Evolutionary conservation across 139 green algal species (phyloP), one percentile per base, ranked within the genome.

Genomic region (Volvox reticuliferus): DNA sequence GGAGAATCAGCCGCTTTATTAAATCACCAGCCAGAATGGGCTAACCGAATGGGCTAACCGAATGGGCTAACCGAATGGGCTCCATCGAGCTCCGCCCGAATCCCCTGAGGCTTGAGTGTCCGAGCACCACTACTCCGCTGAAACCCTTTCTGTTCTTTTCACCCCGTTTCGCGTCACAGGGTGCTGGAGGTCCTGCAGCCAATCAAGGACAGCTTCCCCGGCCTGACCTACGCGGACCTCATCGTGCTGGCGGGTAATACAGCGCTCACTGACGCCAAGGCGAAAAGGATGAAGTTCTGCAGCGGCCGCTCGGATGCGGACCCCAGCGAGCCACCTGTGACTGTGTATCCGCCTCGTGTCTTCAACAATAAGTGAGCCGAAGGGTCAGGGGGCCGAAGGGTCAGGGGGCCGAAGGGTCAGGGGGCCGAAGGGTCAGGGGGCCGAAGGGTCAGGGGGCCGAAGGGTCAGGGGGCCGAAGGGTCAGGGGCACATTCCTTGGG

Each of bases 181-280:
- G 68, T 92, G 62, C 44, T 88, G 9, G 1, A 24, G 0, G 28
- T 94, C 63, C 89, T 93, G 87, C 36, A 79, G 82, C 87, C 82
- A 0, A 79, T 93, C 89, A 73, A 91, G 77, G 63, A 63, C 18
- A 65, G 86, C 30, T 88, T 92, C 63, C 1, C 33, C 37, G 33
- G 0, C 30, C 44, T 89, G 35, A 88, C 87, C 14, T 91, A 50
- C 18, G 93, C 93, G 26, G 93, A 95, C 68, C 88, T 94, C 19
- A 95, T 95, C 76, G 92, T 95, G 24, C 76, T 94, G 33, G 93
- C 93, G 20, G 93, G 93, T 32, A 90, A 18, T 22, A 26, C 79
- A 0, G 90, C 93, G 17, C 21, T 93, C 17, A 32, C 91, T 79
- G 68, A 89, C 28, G 79, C 86, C 1, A 77, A 26, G 28, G 79